Evolutionary conservation across 2,329 filamentous ascomycete species (phyloP).

Genomic region (Xylariaceae sp.): DNA sequence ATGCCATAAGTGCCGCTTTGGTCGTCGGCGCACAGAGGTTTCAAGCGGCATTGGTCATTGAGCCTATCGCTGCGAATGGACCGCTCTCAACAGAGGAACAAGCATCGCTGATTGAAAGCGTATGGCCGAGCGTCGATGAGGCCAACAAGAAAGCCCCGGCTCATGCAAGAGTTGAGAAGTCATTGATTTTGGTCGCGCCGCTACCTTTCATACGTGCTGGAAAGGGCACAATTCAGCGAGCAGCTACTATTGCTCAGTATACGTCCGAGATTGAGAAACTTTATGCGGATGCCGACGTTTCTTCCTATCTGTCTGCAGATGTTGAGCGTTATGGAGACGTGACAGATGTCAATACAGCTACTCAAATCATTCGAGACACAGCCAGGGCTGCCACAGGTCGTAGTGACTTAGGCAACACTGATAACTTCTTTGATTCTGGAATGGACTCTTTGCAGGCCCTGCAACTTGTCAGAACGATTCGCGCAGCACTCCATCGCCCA

Average conservation of each 20-base stretch:
- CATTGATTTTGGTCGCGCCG: constrained; percentile 18
- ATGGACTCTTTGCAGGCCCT: background rate
- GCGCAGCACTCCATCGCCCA: background rate
- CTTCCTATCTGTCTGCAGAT: background rate
- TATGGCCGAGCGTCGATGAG: constrained; percentile 25
- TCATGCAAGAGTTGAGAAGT: constrained; percentile 24
- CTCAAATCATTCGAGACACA: background rate
- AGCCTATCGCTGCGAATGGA: constrained; percentile 7
- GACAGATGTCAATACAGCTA: background rate
- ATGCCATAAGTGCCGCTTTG: constrained; percentile 15
- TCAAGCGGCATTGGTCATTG: constrained; percentile 24
- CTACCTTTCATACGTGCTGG: constrained; percentile 21
- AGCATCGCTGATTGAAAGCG: constrained; percentile 21
- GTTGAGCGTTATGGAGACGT: background rate
- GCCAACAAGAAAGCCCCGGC: constrained; percentile 20
- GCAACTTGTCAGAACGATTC: background rate
- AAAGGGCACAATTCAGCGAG: constrained; percentile 24
- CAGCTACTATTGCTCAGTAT: constrained; percentile 20
- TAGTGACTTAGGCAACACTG: background rate
- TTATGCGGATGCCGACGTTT: constrained; percentile 17
- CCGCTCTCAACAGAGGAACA: constrained; percentile 17
- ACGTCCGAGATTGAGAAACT: constrained; percentile 20
- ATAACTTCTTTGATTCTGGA: background rate
- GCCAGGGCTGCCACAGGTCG: background rate
- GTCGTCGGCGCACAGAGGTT: constrained; percentile 22